phyloP scores from a whole-genome alignment of 768 basidiomycete species.

The Podaxis carcinomalis region DNA sequence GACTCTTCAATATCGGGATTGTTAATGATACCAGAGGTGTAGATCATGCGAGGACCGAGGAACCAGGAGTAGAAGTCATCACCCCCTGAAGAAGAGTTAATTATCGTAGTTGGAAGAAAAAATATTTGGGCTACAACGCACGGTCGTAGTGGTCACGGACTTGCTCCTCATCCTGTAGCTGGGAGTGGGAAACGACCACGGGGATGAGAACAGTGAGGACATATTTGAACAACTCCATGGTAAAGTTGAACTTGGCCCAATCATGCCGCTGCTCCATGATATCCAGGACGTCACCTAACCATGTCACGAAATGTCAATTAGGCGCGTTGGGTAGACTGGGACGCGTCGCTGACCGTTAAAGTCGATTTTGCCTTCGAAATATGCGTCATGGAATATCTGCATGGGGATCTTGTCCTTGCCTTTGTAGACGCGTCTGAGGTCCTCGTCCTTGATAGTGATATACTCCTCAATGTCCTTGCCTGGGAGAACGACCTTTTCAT shows the following conservation, averaged over 20 bases:
- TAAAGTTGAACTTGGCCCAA: constrained; percentile 92
- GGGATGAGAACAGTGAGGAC: constrained; percentile 85
- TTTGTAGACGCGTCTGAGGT: constrained; percentile 73
- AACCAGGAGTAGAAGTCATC: constrained; percentile 98
- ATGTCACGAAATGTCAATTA: constrained; percentile 4
- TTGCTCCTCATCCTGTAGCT: constrained; percentile 89
- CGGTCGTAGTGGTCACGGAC: constrained; percentile 96
- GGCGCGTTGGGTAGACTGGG: constrained; percentile 7
- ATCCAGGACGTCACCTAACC: constrained; percentile 85
- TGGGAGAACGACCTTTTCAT: constrained; percentile 83
- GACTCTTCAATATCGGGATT: constrained; percentile 71
- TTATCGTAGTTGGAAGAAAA: not conserved
- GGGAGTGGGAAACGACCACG: constrained; percentile 92
- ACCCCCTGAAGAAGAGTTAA: constrained; percentile 48
- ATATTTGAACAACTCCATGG: constrained; percentile 88
- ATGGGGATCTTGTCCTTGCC: constrained; percentile 93
- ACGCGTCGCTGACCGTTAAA: constrained; percentile 54
- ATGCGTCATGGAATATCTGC: constrained; percentile 97
- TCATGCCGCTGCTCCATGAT: constrained; percentile 93
- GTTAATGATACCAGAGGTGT: constrained; percentile 87
- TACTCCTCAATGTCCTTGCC: constrained; percentile 86
- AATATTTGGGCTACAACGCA: constrained; percentile 27
- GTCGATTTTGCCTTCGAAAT: constrained; percentile 93
- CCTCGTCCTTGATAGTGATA: constrained; percentile 83
- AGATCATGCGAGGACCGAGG: constrained; percentile 94